Conservation (phyloP, 139 green algal species). For the Chlorella sp. region DNA sequence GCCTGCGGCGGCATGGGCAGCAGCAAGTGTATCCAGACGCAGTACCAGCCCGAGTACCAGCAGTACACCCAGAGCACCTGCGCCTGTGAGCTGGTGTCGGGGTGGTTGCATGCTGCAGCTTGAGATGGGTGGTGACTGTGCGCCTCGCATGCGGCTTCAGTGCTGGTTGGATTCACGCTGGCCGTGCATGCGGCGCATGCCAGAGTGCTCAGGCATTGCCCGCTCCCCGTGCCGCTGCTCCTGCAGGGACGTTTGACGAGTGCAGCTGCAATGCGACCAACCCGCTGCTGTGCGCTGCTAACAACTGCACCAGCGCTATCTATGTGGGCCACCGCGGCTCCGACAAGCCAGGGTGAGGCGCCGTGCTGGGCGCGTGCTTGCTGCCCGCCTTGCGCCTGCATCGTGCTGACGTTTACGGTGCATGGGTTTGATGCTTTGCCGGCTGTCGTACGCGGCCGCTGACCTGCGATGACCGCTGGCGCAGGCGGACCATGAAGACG, state of each 20-base stretch:
- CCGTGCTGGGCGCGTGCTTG: too few species aligned
- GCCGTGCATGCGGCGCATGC: not conserved
- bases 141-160: too few species aligned
- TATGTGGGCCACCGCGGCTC: slow-evolving; percentile 47
- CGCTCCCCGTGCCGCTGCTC: too few species aligned
- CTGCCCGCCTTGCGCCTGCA: too few species aligned
- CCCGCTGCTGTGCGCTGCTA: slow-evolving; percentile 15
- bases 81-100: slow-evolving; percentile 32
- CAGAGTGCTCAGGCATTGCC: not conserved
- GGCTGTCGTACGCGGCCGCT: too few species aligned
- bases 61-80: slow-evolving; percentile 38
- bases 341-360: slow-evolving; percentile 28
- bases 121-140: too few species aligned
- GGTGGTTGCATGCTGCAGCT: too few species aligned
- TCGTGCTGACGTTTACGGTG: too few species aligned
- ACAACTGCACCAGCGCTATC: slow-evolving; percentile 50
- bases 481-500: slow-evolving; percentile 28
- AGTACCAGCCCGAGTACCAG: slow-evolving; percentile 24
- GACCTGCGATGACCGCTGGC: too few species aligned
- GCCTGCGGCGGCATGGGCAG: slow-evolving; percentile 36
- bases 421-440: too few species aligned
- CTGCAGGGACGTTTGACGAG: not conserved
- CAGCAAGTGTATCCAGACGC: slow-evolving; percentile 12
- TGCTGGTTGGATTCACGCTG: too few species aligned
- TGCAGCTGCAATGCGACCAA: slow-evolving; percentile 30